Percentiles rank a stretch among this genome's conserved stretches.
These are phyloP conservation scores for Lupinus albus DNA, from an alignment of 306 rosid genomes.

Conservation along the genomic window DNA sequence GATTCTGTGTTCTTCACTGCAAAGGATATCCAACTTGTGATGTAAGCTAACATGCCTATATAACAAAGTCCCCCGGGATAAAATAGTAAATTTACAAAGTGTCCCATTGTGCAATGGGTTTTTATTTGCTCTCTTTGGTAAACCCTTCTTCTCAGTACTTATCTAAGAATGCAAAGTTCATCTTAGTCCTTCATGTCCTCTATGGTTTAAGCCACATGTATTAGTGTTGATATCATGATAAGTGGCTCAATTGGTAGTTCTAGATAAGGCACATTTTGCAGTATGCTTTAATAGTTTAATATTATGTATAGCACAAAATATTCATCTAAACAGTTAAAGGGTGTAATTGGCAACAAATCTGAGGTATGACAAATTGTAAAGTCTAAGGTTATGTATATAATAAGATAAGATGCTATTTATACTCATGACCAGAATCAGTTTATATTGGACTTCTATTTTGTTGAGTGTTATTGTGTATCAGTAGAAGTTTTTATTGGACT, in stretches of 20 bases:
- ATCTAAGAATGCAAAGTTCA: conserved; percentile 43
- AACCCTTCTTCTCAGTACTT: conserved; percentile 40
- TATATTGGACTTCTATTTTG: conserved; percentile 28
- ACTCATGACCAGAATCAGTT: conserved; percentile 19
- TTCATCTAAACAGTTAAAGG: conserved; percentile 45
- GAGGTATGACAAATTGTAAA: conserved; percentile 47
- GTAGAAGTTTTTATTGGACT: conserved; percentile 35
- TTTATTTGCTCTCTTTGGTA: conserved; percentile 42
- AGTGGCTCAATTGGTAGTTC: conserved; percentile 43
- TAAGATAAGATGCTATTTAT: conserved; percentile 35
- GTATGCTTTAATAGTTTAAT: conserved; percentile 43
- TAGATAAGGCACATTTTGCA: conserved; percentile 35
- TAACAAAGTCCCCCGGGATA: conserved; percentile 9
- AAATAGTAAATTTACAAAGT: conserved; percentile 32
- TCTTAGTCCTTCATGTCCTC: conserved; percentile 33
- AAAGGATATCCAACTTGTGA: conserved; percentile 30
- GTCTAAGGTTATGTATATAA: conserved; percentile 44
- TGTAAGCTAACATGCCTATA: conserved; percentile 38
- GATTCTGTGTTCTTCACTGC: conserved; percentile 44
- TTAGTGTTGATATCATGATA: conserved; percentile 45
- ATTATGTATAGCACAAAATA: conserved; percentile 47
- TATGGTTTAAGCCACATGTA: conserved; percentile 45
- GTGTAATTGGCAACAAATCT: conserved; percentile 36
- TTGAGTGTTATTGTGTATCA: conserved; percentile 14
- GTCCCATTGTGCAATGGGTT: conserved; percentile 39